These are phyloP conservation scores for Paecilomyces sp. DNA, from an alignment of 2,329 filamentous ascomycete species.

Conservation along the genomic window DNA sequence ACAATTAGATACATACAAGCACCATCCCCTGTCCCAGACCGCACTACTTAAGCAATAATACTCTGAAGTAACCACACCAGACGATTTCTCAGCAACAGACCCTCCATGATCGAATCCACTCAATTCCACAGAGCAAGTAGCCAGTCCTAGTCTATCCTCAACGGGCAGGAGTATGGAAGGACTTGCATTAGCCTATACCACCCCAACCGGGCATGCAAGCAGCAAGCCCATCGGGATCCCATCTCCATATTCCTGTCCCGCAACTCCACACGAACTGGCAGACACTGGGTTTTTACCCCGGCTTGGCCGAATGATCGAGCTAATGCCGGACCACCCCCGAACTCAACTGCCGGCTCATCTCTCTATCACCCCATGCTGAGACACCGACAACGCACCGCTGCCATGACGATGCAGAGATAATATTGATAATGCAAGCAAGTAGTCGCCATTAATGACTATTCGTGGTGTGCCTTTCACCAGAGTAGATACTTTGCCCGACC, in stretches of 20 bases:
- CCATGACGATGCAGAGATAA: no score
- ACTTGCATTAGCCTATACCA: no score
- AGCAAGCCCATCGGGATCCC: neutral
- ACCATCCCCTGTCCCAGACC: no score
- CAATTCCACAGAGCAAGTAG: no score
- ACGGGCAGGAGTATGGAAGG: no score
- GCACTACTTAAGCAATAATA: neutral
- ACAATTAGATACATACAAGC: no score
- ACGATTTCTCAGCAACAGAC: neutral
- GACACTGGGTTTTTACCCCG: neutral
- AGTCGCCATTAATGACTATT: no score
- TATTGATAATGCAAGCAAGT: no score
- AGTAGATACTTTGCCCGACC: neutral
- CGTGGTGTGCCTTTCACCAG: no score
- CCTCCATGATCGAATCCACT: neutral
- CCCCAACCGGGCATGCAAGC: neutral
- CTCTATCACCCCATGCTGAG: no score
- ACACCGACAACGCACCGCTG: no score
- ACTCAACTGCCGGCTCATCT: neutral
- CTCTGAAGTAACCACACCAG: neutral
- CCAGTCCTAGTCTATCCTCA: no score
- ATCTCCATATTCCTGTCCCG: neutral
- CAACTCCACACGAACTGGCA: neutral
- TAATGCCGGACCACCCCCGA: neutral
- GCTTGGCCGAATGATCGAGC: neutral